Evolutionary conservation across 768 basidiomycete species (phyloP).

Genomic region (Mycena kentingensis): DNA sequence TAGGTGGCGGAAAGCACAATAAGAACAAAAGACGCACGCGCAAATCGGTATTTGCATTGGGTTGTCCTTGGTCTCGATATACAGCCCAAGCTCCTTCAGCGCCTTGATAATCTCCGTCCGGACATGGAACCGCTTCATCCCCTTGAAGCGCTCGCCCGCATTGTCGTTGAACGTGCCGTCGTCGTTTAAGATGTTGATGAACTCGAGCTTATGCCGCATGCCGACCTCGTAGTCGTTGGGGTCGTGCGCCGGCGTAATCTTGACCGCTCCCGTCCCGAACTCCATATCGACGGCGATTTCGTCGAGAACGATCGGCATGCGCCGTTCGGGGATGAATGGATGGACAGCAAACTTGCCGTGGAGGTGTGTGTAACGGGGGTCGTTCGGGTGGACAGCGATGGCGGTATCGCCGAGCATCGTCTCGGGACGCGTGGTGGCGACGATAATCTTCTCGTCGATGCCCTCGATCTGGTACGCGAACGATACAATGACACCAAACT

Average conservation of each 20-base stretch:
- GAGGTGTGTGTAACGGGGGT: conserved; percentile 90
- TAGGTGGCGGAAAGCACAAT: conserved; percentile 7
- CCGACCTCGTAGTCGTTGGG: conserved; percentile 97
- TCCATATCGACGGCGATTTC: conserved; percentile 88
- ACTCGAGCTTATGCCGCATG: conserved; percentile 80
- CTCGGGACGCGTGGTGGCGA: conserved; percentile 97
- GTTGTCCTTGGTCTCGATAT: conserved; percentile 91
- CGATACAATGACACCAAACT: conserved; percentile 95
- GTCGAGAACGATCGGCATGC: conserved; percentile 87
- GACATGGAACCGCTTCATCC: conserved; percentile 98
- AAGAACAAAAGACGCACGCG: conserved; percentile 48
- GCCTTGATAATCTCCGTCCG: conserved; percentile 80
- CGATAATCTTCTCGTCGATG: conserved; percentile 88
- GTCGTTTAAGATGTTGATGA: conserved; percentile 94
- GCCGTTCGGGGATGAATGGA: conserved; percentile 80
- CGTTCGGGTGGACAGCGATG: conserved; percentile 94
- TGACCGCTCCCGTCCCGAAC: conserved; percentile 98
- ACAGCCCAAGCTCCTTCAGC: conserved; percentile 82
- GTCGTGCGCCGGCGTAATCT: conserved; percentile 98
- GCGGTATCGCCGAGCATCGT: conserved; percentile 99
- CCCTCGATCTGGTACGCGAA: conserved; percentile 92
- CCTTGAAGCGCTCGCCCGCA: conserved; percentile 79
- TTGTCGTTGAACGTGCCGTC: conserved; percentile 95
- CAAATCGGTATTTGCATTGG: conserved; percentile 97
- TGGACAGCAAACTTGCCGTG: conserved; percentile 91